Evolutionary conservation across 805 yeast genomes (phyloP).

Genomic region (Saitoella complicata): DNA sequence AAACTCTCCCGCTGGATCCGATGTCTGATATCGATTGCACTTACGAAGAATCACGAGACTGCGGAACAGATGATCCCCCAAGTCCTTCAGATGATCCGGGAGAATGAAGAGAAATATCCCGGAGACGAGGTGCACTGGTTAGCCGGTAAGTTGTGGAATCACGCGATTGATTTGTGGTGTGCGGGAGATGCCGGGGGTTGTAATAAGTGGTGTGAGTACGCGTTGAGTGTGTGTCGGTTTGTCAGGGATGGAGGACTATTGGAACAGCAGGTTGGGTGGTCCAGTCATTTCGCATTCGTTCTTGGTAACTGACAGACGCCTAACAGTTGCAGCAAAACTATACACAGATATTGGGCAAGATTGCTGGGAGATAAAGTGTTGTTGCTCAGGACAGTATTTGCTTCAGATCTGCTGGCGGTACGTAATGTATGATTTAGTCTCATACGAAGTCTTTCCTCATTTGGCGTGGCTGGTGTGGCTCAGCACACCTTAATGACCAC

Average conservation of each 20-base stretch:
- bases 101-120: not conserved
- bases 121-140: slow-evolving; percentile 2
- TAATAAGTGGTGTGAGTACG: slow-evolving; percentile 10
- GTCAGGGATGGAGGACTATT: slow-evolving; percentile 1
- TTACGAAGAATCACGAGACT: slow-evolving; percentile 4
- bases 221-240: slow-evolving; percentile 5
- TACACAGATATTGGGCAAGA: not conserved
- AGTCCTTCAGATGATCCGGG: not conserved
- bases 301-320: not conserved
- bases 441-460: too few species aligned
- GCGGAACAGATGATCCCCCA: slow-evolving; percentile 7
- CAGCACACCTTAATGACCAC: too few species aligned
- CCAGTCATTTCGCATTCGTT: not conserved
- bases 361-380: too few species aligned
- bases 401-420: too few species aligned
- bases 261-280: slow-evolving; percentile 3
- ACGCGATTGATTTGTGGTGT: slow-evolving; percentile 8
- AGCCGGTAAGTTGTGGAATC: slow-evolving; percentile 5
- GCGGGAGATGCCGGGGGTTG: slow-evolving; percentile 3
- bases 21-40: slow-evolving; percentile 5
- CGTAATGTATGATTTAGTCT: too few species aligned
- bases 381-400: too few species aligned
- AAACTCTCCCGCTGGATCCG: slow-evolving; percentile 9
- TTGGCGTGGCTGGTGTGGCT: too few species aligned
- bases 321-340: slow-evolving; percentile 7